Evolutionary conservation across 2,329 filamentous ascomycete species (phyloP).

Genomic region (Stemphylium lycopersici): DNA sequence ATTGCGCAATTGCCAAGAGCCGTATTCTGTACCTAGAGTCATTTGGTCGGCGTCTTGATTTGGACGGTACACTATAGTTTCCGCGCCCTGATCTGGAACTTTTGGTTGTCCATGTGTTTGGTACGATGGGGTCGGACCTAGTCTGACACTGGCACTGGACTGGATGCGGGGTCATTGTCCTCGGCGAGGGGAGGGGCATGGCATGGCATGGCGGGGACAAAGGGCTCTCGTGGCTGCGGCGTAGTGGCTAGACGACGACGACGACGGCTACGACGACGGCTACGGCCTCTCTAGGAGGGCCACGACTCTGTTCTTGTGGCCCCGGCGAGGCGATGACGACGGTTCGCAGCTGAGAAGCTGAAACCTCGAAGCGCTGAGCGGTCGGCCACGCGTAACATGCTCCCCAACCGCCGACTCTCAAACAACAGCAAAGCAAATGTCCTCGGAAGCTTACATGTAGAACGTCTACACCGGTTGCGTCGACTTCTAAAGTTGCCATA

Average conservation of each 20-base stretch:
- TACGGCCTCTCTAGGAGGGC: background rate
- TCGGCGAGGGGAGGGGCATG: background rate
- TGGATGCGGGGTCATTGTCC: background rate
- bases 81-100: background rate
- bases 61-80: background rate
- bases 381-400: too few species aligned
- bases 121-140: background rate
- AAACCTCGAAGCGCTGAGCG: constrained; percentile 27
- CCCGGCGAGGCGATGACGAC: background rate
- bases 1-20: constrained; percentile 5
- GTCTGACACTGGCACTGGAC: background rate
- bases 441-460: constrained; percentile 9
- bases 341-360: constrained; percentile 17
- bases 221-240: background rate
- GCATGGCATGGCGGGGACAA: background rate
- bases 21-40: too few species aligned
- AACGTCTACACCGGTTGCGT: constrained; percentile 17
- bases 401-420: constrained; percentile 16
- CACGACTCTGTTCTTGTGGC: constrained; percentile 9
- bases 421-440: constrained; percentile 12
- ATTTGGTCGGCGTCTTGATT: background rate
- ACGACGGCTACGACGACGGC: background rate
- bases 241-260: background rate
- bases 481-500: constrained; percentile 21
- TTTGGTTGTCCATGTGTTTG: background rate